phyloP scores from a whole-genome alignment of 1,139 yeast species.

The Geotrichum europaeum region DNA sequence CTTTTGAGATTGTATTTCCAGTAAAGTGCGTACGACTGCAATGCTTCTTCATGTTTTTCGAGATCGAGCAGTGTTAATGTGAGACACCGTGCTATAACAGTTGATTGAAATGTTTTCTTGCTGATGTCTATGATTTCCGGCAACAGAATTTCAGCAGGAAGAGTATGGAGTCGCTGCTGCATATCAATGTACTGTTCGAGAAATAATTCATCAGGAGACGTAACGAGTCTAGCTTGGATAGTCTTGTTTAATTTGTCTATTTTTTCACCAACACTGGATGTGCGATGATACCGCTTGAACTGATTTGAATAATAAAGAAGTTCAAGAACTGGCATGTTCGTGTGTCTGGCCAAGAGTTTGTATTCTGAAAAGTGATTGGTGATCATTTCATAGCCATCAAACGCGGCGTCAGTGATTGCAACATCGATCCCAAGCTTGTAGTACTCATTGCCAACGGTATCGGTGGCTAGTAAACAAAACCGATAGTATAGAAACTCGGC shows the following conservation, averaged over 20 bases:
- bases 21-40: neutral
- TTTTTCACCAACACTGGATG: neutral
- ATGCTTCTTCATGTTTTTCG: neutral
- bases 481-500: neutral
- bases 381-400: neutral
- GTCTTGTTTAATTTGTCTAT: neutral
- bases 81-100: neutral
- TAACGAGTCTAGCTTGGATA: neutral
- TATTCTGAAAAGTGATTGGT: neutral
- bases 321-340: neutral
- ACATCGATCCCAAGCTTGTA: neutral
- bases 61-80: neutral
- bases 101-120: neutral
- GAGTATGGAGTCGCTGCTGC: neutral
- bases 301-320: neutral
- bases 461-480: neutral
- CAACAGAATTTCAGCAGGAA: neutral
- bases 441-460: neutral
- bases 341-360: neutral
- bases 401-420: neutral
- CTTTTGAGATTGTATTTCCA: neutral
- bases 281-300: neutral
- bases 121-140: neutral
- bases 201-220: neutral
- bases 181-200: neutral